Evolutionary conservation across 179 eudicot species (phyloP).

Genomic region (Actinidia polygama): DNA sequence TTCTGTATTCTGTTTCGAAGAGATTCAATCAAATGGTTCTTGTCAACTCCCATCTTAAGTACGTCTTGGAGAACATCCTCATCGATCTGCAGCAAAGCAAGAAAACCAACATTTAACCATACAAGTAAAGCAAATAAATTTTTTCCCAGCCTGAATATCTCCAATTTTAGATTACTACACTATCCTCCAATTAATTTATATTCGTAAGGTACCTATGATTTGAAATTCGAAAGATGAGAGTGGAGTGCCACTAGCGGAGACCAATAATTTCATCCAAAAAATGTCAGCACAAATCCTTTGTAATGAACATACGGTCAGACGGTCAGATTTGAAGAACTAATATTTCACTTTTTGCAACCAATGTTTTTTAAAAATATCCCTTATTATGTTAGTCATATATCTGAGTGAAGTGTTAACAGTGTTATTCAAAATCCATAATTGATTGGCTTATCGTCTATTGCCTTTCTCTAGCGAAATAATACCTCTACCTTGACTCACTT

Average conservation of each 20-base stretch:
- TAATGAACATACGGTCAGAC: no score
- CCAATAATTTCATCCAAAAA: background rate
- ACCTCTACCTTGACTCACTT: no score
- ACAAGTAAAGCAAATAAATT: no score
- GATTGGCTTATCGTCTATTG: no score
- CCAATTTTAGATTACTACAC: background rate
- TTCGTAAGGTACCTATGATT: background rate
- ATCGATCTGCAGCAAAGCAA: conserved; percentile 64
- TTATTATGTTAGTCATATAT: no score
- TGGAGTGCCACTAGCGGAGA: background rate
- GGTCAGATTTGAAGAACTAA: no score
- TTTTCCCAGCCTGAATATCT: conserved; percentile 1
- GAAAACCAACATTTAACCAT: conserved; percentile 5
- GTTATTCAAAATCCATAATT: no score
- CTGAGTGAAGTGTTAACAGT: no score
- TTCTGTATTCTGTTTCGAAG: conserved; percentile 82
- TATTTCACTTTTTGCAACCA: no score
- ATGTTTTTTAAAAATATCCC: no score
- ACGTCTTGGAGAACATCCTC: conserved; percentile 90
- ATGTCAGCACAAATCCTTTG: background rate
- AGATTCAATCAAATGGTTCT: conserved; percentile 74
- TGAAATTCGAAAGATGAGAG: background rate
- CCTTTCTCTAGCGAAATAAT: no score
- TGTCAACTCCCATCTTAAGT: conserved; percentile 85
- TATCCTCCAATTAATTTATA: background rate